Evolutionary conservation across 768 basidiomycete genomes (phyloP).

Genomic region (Multifurca ochricompacta): DNA sequence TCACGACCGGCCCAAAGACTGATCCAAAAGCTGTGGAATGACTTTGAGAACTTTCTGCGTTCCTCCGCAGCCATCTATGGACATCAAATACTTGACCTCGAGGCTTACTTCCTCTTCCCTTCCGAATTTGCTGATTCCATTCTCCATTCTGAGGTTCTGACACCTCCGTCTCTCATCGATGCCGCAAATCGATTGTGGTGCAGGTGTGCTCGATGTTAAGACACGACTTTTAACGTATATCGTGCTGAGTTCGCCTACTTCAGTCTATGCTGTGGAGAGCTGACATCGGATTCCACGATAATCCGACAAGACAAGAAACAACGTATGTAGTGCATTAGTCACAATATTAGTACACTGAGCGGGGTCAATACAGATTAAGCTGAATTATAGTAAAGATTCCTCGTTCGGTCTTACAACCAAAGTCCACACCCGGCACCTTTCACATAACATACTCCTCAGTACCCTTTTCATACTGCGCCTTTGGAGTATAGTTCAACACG

Average conservation of each 20-base stretch:
- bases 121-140: too few species aligned
- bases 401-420: too few species aligned
- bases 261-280: too few species aligned
- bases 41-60: not conserved
- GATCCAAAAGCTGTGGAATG: not conserved
- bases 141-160: too few species aligned
- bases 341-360: not conserved
- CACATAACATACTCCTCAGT: slow-evolving; percentile 42
- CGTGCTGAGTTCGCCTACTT: not conserved
- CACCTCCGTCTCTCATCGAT: too few species aligned
- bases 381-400: not conserved
- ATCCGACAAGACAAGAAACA: too few species aligned
- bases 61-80: not conserved
- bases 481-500: slow-evolving; percentile 47
- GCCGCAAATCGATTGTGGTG: too few species aligned
- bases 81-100: not conserved
- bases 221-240: too few species aligned
- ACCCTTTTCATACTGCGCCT: slow-evolving; percentile 41
- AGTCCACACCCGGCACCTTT: slow-evolving; percentile 1
- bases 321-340: too few species aligned
- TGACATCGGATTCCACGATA: too few species aligned
- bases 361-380: not conserved
- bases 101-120: not conserved
- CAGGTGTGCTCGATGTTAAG: too few species aligned
- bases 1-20: not conserved